A percentile compares a stretch with the other conserved stretches of the same genome.
phyloP scores from a whole-genome alignment of 306 rosid species.

The Mimosa bimucronata region DNA sequence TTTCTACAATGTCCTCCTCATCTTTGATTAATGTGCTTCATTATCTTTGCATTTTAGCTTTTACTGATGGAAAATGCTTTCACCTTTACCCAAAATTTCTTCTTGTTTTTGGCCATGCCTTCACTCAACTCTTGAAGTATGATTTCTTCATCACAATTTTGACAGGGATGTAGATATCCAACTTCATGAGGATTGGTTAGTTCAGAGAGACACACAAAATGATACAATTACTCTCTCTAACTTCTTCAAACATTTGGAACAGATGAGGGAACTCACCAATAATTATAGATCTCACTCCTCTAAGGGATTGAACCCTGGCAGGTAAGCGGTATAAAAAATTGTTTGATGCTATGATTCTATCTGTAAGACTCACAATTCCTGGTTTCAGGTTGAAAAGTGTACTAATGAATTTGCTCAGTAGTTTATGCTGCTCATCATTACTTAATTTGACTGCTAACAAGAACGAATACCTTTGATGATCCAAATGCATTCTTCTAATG shows the following conservation, averaged over 20 bases:
- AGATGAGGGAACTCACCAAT: slow-evolving; percentile 41
- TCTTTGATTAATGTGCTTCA: slow-evolving; percentile 14
- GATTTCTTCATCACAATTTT: slow-evolving; percentile 37
- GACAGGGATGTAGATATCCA: slow-evolving; percentile 74
- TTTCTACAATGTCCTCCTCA: slow-evolving; percentile 25
- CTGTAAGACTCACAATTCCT: slow-evolving; percentile 7
- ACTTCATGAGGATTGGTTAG: slow-evolving; percentile 79
- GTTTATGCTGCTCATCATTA: background rate
- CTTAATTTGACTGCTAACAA: background rate
- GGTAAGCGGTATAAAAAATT: slow-evolving; percentile 38
- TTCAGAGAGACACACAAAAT: slow-evolving; percentile 61
- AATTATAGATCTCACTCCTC: slow-evolving; percentile 18
- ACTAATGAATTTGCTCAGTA: slow-evolving; percentile 5
- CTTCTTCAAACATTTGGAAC: slow-evolving; percentile 63
- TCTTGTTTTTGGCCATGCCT: background rate
- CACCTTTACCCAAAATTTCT: background rate
- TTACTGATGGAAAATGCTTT: slow-evolving; percentile 25
- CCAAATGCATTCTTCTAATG: slow-evolving; percentile 20
- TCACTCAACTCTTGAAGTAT: slow-evolving; percentile 1
- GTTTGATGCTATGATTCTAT: slow-evolving; percentile 7
- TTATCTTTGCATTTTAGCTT: slow-evolving; percentile 7
- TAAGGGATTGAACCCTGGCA: slow-evolving; percentile 38
- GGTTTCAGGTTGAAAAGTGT: slow-evolving; percentile 13
- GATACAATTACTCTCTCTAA: slow-evolving; percentile 55
- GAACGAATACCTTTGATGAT: slow-evolving; percentile 12